Evolutionary conservation across 2,329 filamentous ascomycete species (phyloP), one percentile per base, ranked within the genome.

Genomic region (Cladosporium velox): DNA sequence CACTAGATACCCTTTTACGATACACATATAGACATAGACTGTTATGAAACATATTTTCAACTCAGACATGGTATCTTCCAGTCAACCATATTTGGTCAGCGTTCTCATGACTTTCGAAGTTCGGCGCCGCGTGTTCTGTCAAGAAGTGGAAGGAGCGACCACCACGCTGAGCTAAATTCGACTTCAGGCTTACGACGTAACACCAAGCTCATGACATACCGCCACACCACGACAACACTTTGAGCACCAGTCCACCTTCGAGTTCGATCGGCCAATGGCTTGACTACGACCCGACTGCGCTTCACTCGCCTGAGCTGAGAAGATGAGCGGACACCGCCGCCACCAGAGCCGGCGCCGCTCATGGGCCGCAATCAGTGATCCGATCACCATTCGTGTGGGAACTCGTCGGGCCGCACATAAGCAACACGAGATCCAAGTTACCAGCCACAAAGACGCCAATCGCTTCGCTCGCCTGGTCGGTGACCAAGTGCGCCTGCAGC

Each of bases 311-410:
- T 12, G 24, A 30, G 24, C 4, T 14, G n/a, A 14, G 18, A 41
- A 26, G 2, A 63, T 63, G 60, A 54, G 44, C 24, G 15, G 28
- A 63, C 49, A 44, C 7, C 44, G 35, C 47, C 61, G 55, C 14
- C 44, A 32, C 15, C 64, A 49, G 12, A 44, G 34, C 28, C 64
- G 64, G 4, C 44, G 57, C 21, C 55, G 57, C 44, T 60, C 64
- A 7, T 51, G 57, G 32, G 24, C 26, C 4, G 44, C 21, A 2
- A 28, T 10, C 30, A 21, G 30, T 32, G 34, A 59, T n/a, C 67
- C 75, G 3, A 73, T 77, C 55, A 60, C 52, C 14, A 72, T 77
- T 34, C 72, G 75, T 18, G 68, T 78, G 10, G 75, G 76, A 14
- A 77, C 70, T 59, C 65, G 76, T 57, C 69, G 67, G 21, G 70